Evolutionary conservation across 371 early-diverging fungal genomes (phyloP), one percentile per base, ranked within the genome.

Genomic region (Mucor sp.): DNA sequence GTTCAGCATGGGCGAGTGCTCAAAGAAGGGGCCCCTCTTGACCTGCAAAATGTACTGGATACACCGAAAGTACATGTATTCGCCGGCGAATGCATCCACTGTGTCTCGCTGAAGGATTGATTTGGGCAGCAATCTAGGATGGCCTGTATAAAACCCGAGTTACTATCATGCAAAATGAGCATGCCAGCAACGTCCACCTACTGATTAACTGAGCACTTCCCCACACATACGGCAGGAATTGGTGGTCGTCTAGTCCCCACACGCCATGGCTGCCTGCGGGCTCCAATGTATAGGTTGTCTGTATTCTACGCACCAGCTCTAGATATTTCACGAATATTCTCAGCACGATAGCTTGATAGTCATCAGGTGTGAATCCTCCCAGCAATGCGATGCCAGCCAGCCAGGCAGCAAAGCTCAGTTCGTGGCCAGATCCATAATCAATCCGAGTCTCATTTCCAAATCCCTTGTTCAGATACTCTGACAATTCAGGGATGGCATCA

Each of bases 391-490:
- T 79, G 53, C 92, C 93, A 53, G 87, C 81, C 25, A 99, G 80
- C 86, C 94, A 99, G 7, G 94, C 91, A n/a, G 95, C 76, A 76
- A 99, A 99, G 60, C 91, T 92, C 17, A 97, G 83, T 83, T 99
- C 99, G 73, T 99, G 99, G 0, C 99, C 99, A 25, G 96, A 96
- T n/a, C 99, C 99, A 83, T 99, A 99, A 80, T 99, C 99, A 33
- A 99, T 93, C 44, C 99, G 89, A 4, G 90, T 92, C 6, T 84
- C 82, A 74, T 99, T 94, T 25, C 99, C 99, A 88, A 99, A 98
- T 55, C 91, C 85, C 58, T 88, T 85, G 3, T 71, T 74, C n/a
- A 97, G 79, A 78, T 99, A 99, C 39, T 88, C 78, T 0, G 77
- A 68, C 7, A 97, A 76, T 77, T 97, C 97, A 27, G 85, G 78